These are phyloP conservation scores for Ogataea trehalophila DNA, from an alignment of 805 yeast species.

Conservation along the genomic window DNA sequence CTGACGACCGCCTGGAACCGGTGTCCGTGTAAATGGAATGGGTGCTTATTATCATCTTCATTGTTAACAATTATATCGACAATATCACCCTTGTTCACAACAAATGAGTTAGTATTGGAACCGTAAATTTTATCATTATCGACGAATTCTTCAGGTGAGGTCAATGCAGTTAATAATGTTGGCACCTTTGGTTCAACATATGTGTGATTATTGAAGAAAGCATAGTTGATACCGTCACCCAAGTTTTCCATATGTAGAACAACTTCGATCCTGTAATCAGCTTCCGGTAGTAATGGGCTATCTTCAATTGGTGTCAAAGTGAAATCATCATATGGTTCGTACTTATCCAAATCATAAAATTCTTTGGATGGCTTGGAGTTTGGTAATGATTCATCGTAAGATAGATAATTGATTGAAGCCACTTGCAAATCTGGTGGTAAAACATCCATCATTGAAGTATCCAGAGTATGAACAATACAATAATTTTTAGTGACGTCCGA, in stretches of 20 bases:
- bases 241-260: constrained; percentile 62
- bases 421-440: constrained; percentile 55
- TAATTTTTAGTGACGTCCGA: constrained; percentile 40
- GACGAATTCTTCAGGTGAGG: constrained; percentile 51
- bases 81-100: constrained; percentile 56
- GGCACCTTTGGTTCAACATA: constrained; percentile 69
- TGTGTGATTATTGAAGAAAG: constrained; percentile 66
- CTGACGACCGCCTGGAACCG: constrained; percentile 77
- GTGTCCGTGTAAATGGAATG: constrained; percentile 95
- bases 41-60: constrained; percentile 85
- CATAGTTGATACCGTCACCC: constrained; percentile 72
- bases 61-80: constrained; percentile 78
- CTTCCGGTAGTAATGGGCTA: constrained; percentile 44
- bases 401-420: constrained; percentile 50
- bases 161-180: constrained; percentile 56
- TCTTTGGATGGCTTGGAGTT: constrained; percentile 13
- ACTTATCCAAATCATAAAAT: constrained; percentile 22
- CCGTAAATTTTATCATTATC: constrained; percentile 65
- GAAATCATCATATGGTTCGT: constrained; percentile 42
- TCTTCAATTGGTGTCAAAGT: constrained; percentile 36
- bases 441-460: constrained; percentile 62
- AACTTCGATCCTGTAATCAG: constrained; percentile 57
- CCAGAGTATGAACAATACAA: constrained; percentile 58
- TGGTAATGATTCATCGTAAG: constrained; percentile 39
- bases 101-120: constrained; percentile 57